These are phyloP conservation scores for Termitomyces sp. DNA, from an alignment of 768 basidiomycete species.

Conservation along the genomic window DNA sequence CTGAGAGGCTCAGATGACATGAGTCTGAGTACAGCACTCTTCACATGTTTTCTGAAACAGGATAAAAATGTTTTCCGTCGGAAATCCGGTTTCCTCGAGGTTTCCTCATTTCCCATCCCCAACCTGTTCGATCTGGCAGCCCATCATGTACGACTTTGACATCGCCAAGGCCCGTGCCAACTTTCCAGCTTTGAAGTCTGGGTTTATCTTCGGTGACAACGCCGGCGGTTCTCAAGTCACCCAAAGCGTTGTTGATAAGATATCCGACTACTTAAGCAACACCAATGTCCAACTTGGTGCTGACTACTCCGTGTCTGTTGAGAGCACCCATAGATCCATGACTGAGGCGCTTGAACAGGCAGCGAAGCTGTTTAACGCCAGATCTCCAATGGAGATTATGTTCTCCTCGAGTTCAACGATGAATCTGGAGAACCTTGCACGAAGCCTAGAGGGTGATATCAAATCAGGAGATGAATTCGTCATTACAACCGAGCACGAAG, in stretches of 20 bases:
- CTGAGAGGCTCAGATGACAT: too few species aligned
- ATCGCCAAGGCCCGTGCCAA: constrained; percentile 49
- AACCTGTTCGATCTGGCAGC: background rate
- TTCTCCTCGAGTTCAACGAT: constrained; percentile 67
- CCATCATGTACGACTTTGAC: constrained; percentile 33
- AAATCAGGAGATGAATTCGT: constrained; percentile 69
- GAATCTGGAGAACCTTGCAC: constrained; percentile 65
- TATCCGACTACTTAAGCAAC: constrained; percentile 66
- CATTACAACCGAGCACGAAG: constrained; percentile 78
- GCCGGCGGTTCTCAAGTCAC: constrained; percentile 72
- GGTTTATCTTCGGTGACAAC: constrained; percentile 71
- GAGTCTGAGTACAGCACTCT: too few species aligned
- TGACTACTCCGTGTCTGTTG: constrained; percentile 56
- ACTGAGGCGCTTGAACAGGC: constrained; percentile 47
- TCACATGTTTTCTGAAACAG: background rate
- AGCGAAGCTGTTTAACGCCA: constrained; percentile 61
- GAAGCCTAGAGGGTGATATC: constrained; percentile 55
- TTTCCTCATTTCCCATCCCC: background rate
- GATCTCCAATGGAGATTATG: constrained; percentile 58
- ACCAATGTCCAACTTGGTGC: constrained; percentile 76
- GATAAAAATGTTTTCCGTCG: background rate
- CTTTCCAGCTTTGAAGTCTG: constrained; percentile 59
- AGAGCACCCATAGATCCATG: constrained; percentile 47
- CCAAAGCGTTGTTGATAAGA: constrained; percentile 49
- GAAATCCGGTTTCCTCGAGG: background rate